Evolutionary conservation across 805 yeast species (phyloP).

Genomic region (Kuraishia piskuri): DNA sequence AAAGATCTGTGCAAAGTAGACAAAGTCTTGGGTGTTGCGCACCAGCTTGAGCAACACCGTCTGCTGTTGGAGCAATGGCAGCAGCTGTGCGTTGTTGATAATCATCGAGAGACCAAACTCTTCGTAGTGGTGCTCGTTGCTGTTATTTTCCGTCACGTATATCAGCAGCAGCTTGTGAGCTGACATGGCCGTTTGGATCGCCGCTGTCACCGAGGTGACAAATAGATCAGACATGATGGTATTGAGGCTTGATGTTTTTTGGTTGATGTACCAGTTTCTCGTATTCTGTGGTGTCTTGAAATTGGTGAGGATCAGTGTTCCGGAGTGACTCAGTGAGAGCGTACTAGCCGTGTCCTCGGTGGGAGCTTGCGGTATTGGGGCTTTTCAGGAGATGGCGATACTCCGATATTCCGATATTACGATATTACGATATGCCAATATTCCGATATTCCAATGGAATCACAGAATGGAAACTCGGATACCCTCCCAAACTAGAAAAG

Average conservation of each 20-base stretch:
- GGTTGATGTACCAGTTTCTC: too few relatives aligned
- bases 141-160: conserved; percentile 13
- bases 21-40: conserved; percentile 29
- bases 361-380: too few relatives aligned
- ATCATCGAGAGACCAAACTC: not conserved
- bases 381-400: too few relatives aligned
- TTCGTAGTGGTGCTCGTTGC: not conserved
- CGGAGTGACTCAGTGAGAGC: too few relatives aligned
- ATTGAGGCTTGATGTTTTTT: not conserved
- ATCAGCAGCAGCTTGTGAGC: conserved; percentile 25
- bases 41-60: conserved; percentile 28
- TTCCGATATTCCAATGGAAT: too few relatives aligned
- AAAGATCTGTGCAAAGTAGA: conserved; percentile 42
- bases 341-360: too few relatives aligned
- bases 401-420: too few relatives aligned
- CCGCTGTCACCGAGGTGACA: conserved; percentile 8
- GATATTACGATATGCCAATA: too few relatives aligned
- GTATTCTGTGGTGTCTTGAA: too few relatives aligned
- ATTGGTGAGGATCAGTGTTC: too few relatives aligned
- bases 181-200: conserved; percentile 25
- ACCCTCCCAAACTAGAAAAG: too few relatives aligned
- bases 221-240: not conserved
- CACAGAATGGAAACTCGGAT: too few relatives aligned
- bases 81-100: not conserved
- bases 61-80: conserved; percentile 6